phyloP scores from a whole-genome alignment of 345 rosid genomes.

The Syzygium aqueum region DNA sequence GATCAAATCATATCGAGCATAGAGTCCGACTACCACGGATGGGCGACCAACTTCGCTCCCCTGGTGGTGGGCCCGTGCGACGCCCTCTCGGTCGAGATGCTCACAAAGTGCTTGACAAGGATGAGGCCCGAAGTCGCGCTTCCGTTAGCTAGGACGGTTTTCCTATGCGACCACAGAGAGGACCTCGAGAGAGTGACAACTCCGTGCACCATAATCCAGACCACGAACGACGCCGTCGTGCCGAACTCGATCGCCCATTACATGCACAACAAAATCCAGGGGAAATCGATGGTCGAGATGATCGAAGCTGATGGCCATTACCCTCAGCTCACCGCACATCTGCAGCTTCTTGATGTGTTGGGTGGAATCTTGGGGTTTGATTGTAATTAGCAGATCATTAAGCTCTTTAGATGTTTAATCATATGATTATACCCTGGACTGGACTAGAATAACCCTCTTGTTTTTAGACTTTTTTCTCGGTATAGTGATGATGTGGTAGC shows the following conservation, averaged over 20 bases:
- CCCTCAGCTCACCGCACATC: slow-evolving; percentile 10
- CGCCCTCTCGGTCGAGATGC: background rate
- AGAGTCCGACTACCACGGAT: background rate
- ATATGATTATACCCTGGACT: background rate
- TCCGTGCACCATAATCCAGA: slow-evolving; percentile 12
- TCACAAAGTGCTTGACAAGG: background rate
- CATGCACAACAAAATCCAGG: slow-evolving; percentile 4
- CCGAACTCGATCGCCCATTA: slow-evolving; percentile 8
- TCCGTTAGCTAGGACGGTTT: slow-evolving; percentile 5
- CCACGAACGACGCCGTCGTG: background rate
- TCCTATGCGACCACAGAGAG: slow-evolving; percentile 6
- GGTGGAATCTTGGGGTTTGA: background rate
- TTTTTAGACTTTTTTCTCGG: background rate
- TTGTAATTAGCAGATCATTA: background rate
- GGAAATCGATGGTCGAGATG: background rate
- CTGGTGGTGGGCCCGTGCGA: background rate
- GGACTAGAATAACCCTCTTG: background rate
- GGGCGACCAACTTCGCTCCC: background rate
- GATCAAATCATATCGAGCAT: slow-evolving; percentile 3
- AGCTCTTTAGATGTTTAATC: background rate
- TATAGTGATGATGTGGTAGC: background rate
- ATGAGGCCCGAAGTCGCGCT: slow-evolving; percentile 9
- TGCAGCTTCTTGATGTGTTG: background rate
- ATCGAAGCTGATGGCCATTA: slow-evolving; percentile 2
- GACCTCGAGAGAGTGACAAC: background rate